Base-by-base conservation (phyloP, 768 basidiomycete species). In the Suillus paluster region DNA sequence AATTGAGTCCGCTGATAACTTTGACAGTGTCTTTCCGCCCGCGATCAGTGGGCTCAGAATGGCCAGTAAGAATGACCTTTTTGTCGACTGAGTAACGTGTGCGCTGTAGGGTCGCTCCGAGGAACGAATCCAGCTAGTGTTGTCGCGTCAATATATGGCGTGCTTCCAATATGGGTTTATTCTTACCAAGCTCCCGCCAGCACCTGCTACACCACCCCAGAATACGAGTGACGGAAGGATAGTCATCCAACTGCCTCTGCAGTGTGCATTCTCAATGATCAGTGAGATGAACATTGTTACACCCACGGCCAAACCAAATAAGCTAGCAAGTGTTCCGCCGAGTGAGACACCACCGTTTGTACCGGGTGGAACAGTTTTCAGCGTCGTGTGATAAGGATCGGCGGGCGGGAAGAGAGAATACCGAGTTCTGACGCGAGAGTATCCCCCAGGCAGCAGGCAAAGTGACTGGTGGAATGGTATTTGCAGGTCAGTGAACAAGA, bases 381-480 rank as follows among this genome's bases (percentile, higher is more conserved):
- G 74, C 5, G 91, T 95, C n/a, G n/a, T 5, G 94, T 96, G 67
- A 97, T 84, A 38, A 97, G 84, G 52, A 87, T 71, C 38, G 96
- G 92, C 4, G 81, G 81, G 15, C 83, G 79, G 41, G 71, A 72
- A 27, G 94, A 90, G 46, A 97, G 81, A 65, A 97, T 95, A 38
- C 96, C 96, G 25, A 97, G 83, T 75, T 97, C 96, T 10, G 94
- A 96, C 1, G 95, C 95, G 2, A 98, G 85, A 0, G 95, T 97
- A 68, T 97, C 95, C 6, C 93, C 95, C 10, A 95, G 80, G 71
- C 91, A 94, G 74, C 92, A 95, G 3, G 89, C 88, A 73, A 94
- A 93, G 71, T 96, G 94, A 4, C 93, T 95, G 69, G 4, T 36
- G 38, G 27, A 50, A 39, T 12, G 12, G 48, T 23, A 50, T 54